These are phyloP conservation scores for Fusarium sp. DNA, from an alignment of 2,329 filamentous ascomycete species.

Conservation along the genomic window DNA sequence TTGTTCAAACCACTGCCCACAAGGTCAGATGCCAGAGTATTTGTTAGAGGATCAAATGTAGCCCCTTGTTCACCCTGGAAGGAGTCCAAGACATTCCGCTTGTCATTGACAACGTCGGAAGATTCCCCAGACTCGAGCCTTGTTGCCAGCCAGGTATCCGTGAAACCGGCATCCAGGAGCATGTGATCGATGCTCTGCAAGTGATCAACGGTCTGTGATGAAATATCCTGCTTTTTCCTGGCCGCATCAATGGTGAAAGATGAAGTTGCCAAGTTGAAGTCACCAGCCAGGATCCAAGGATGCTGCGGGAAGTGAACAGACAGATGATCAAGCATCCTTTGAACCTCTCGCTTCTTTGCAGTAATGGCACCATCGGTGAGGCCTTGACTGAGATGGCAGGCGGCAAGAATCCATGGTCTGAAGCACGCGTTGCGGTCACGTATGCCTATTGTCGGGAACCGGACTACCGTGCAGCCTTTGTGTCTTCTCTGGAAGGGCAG, in stretches of 20 bases:
- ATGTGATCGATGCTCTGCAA: conserved; percentile 60
- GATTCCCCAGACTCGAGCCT: conserved; percentile 58
- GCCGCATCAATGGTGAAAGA: conserved; percentile 65
- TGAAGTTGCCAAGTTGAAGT: conserved; percentile 75
- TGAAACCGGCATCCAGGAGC: conserved; percentile 59
- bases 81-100: conserved; percentile 49
- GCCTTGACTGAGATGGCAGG: conserved; percentile 72
- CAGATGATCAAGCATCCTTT: conserved; percentile 62
- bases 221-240: conserved; percentile 64
- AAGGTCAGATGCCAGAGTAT: conserved; percentile 65
- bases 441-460: conserved; percentile 48
- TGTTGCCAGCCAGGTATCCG: conserved; percentile 64
- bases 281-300: conserved; percentile 70
- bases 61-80: conserved; percentile 72
- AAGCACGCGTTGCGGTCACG: conserved; percentile 33
- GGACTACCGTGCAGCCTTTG: conserved; percentile 67
- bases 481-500: conserved; percentile 66
- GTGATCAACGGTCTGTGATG: conserved; percentile 56
- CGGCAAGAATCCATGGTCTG: conserved; percentile 62
- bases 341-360: conserved; percentile 68
- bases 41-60: conserved; percentile 71
- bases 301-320: conserved; percentile 53
- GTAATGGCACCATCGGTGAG: conserved; percentile 69
- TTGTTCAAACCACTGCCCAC: conserved; percentile 61
- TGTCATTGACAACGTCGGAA: conserved; percentile 40